Evolutionary conservation across 2,329 filamentous ascomycete genomes (phyloP).

Genomic region (Madurella fahalii): DNA sequence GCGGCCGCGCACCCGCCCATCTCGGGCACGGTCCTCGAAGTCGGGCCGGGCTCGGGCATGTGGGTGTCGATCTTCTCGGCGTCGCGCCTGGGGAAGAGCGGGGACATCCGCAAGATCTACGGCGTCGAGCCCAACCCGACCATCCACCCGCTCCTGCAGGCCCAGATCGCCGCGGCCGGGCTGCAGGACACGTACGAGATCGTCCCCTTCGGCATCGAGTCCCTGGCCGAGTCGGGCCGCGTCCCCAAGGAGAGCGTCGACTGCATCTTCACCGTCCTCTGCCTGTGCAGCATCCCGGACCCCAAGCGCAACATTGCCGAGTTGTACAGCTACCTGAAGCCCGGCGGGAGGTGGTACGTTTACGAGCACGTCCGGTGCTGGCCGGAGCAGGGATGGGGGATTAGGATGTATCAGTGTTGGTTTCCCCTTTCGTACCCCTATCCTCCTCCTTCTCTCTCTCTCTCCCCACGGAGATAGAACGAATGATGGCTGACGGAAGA

Average conservation of each 20-base stretch:
- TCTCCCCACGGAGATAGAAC: no score
- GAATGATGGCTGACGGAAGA: neutral
- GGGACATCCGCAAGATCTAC: conserved; percentile 46
- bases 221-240: conserved; percentile 42
- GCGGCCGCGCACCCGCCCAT: conserved; percentile 26
- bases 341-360: conserved; percentile 59
- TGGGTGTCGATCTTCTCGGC: conserved; percentile 52
- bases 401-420: conserved; percentile 51
- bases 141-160: conserved; percentile 46
- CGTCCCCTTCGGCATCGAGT: conserved; percentile 59
- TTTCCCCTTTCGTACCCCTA: conserved; percentile 10
- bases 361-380: conserved; percentile 55
- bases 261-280: conserved; percentile 58
- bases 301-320: conserved; percentile 51
- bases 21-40: conserved; percentile 51
- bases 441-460: neutral
- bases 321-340: conserved; percentile 55
- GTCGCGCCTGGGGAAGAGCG: neutral
- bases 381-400: conserved; percentile 32
- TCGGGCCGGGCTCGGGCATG: conserved; percentile 58
- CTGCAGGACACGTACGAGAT: conserved; percentile 57
- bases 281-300: conserved; percentile 61
- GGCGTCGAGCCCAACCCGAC: conserved; percentile 61
- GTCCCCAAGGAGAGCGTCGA: conserved; percentile 51
- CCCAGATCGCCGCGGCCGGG: conserved; percentile 47